Evolutionary conservation across 352 stramenopile species (phyloP), one percentile per base, ranked within the genome.

Genomic region (Lagenidium sp.): DNA sequence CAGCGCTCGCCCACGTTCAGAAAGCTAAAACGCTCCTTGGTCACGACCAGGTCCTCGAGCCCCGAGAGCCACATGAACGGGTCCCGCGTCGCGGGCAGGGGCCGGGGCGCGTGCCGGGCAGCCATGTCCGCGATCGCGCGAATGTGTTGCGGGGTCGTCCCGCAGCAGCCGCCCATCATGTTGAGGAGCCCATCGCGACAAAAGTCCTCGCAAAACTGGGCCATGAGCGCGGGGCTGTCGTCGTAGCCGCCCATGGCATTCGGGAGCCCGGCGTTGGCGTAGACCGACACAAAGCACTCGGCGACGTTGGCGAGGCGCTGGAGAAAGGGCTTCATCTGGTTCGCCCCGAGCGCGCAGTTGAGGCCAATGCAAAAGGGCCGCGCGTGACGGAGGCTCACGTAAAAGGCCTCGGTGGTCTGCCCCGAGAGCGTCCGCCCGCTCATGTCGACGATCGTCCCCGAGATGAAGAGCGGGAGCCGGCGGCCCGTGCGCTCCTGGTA

Each of bases 161-260:
- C 95, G 59, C 95, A 98, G 69, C 95, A 98, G 15, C 95, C 95
- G 40, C 95, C 95, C 48, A 98, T 95, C 88, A 98, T 98, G 60
- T 98, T 98, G 38, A 98, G 64, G 45, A 97, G 82, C 0, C 76
- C 69, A 58, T 97, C 94, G 60, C 96, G 78, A 56, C 90, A 97
- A 63, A 98, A 98, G 25, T 95, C 79, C 41, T 91, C 79, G 54
- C 97, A 97, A 58, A 96, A 75, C 29, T 69, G 44, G 6, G 91
- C 95, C 93, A 98, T 98, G 50, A 97, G 76, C 36, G 66, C 69
- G 3, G 94, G 93, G 12, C 79, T 94, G 35, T 98, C 90, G 59
- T 98, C 94, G 64, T 98, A 98, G 11, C 91, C 95, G 29, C 94
- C 95, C 94, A 98, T 98, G 20, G 90, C 91, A 60, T 98, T 98